Conservation (phyloP, 2,329 filamentous ascomycete species). For the Purpureocillium takamizusanense region DNA sequence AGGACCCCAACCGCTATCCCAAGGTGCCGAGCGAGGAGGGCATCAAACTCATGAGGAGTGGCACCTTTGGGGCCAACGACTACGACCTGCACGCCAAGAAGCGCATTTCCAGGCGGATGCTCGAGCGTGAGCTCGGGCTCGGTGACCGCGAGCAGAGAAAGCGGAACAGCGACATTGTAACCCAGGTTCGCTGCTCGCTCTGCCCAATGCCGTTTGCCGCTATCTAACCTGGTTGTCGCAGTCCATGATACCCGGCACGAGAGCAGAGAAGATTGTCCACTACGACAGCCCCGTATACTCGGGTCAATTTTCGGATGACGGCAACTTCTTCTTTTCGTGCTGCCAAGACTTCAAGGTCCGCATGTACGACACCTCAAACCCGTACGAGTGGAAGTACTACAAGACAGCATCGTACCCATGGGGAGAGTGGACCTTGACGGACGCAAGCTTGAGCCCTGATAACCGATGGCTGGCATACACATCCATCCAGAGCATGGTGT, state of each 20-base stretch:
- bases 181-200: constrained; percentile 41
- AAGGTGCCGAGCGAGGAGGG: constrained; percentile 76
- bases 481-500: constrained; percentile 77
- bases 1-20: constrained; percentile 59
- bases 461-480: constrained; percentile 89
- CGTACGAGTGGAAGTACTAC: constrained; percentile 92
- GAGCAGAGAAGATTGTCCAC: constrained; percentile 79
- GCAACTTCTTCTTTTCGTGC: constrained; percentile 92
- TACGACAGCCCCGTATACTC: constrained; percentile 84
- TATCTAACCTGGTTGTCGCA: constrained; percentile 24
- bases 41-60: constrained; percentile 69
- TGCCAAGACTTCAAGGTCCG: constrained; percentile 89
- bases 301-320: constrained; percentile 92
- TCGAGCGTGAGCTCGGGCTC: constrained; percentile 76
- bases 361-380: constrained; percentile 96
- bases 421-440: constrained; percentile 92
- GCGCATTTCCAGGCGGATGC: constrained; percentile 58
- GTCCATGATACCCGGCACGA: constrained; percentile 67
- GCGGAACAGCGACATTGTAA: constrained; percentile 56
- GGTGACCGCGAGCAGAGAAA: constrained; percentile 49
- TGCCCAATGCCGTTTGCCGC: neutral
- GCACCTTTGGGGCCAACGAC: constrained; percentile 66
- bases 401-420: constrained; percentile 80
- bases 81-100: constrained; percentile 43
- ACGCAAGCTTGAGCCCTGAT: constrained; percentile 83